Conservation (phyloP, 352 stramenopile genomes). For the Phytophthora podocarpi region DNA sequence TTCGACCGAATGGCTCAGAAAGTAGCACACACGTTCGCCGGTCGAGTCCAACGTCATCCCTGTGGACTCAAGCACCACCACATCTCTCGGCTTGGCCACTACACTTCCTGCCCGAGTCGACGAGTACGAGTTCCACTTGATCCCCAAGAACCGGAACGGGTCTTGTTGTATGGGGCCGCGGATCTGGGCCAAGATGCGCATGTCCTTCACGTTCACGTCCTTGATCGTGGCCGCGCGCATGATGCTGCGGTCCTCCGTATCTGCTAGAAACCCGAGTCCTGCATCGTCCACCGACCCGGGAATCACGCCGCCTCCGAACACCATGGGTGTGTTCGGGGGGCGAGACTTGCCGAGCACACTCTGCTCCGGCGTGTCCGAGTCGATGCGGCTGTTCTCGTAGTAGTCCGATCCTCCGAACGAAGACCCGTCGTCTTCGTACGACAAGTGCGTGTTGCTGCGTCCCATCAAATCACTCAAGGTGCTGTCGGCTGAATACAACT, state of each 20-base stretch:
- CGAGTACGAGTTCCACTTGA: constrained; percentile 28
- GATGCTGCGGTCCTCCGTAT: constrained; percentile 32
- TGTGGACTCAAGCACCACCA: constrained; percentile 35
- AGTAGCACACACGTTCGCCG: constrained; percentile 41
- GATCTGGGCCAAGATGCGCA: constrained; percentile 34
- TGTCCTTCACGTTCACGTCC: constrained; percentile 30
- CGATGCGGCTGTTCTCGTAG: constrained; percentile 19
- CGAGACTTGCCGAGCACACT: constrained; percentile 35
- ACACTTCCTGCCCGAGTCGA: neutral
- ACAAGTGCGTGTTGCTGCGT: constrained; percentile 25
- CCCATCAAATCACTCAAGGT: constrained; percentile 31
- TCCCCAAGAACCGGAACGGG: constrained; percentile 31
- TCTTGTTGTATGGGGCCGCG: constrained; percentile 30
- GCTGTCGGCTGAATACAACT: constrained; percentile 39
- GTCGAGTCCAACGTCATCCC: constrained; percentile 47
- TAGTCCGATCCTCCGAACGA: constrained; percentile 18
- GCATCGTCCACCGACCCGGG: constrained; percentile 40
- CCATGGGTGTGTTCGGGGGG: constrained; percentile 25
- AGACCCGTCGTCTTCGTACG: constrained; percentile 21
- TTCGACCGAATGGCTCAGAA: constrained; percentile 44
- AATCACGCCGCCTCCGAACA: constrained; percentile 36
- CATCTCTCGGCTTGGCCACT: constrained; percentile 25
- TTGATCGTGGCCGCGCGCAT: constrained; percentile 30
- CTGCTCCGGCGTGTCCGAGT: constrained; percentile 23
- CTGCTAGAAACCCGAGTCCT: constrained; percentile 38